Evolutionary conservation across 1,139 yeast species (phyloP), one percentile per base, ranked within the genome.

Genomic region (Saccharomyces hybrid): DNA sequence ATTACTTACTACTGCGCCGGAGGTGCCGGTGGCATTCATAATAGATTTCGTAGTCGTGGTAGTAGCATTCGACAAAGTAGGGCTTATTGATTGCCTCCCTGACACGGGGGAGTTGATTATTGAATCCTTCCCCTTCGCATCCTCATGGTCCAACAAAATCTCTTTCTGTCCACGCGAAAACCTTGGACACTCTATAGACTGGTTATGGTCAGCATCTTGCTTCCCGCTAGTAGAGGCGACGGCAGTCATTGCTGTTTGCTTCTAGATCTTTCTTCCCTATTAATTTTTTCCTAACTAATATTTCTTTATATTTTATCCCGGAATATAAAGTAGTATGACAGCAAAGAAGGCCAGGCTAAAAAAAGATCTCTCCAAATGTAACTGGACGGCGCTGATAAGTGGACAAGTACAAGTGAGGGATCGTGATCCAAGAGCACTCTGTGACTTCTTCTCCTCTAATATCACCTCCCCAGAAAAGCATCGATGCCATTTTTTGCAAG

Each of bases 1-100:
- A 49, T 69, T 70, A 50, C 64, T 66, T 3, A 70, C 67, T 3
- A 69, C 71, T 8, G 72, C 71, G 3, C 71, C 73, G 0, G 72
- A 67, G 4, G 70, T 67, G 2, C 70, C 71, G 49, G 66, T 65
- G 1, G 57, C 66, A 51, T 68, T 69, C 70, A 68, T 68, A 29
- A 68, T 70, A 13, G 72, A 67, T 55, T 66, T 69, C 0, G 73
- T 69, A 29, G 54, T 34, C 51, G 58, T 51, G 50, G 61, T 51
- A 3, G 68, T 60, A n/a, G 44, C 44, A 11, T 38, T 38, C n/a
- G 44, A 38, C n/a, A 38, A 7, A 3, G 44, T 38, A 9, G 44
- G 44, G 25, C 44, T 38, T 11, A 38, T 19, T 16, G 44, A 38
- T 13, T 38, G 44, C 19, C 44, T 38, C 11, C 44, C 44, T 19